A percentile compares a stretch with the other conserved stretches of the same genome.
These are phyloP conservation scores for Ustilago trichophora DNA, from an alignment of 1,284 basidiomycete genomes.

Conservation along the genomic window DNA sequence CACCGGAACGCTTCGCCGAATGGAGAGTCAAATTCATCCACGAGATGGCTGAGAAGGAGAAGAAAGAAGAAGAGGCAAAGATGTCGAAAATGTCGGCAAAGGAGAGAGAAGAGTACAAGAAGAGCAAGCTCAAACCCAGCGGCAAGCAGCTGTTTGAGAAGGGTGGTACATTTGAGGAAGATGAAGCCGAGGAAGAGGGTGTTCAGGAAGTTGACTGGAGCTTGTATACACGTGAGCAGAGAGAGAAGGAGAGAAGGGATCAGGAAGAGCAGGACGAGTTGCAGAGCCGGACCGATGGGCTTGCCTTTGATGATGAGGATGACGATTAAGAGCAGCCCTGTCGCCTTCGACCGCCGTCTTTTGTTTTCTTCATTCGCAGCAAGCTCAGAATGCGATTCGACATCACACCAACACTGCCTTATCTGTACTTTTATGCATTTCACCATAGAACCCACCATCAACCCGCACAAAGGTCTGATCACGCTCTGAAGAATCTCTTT, in stretches of 20 bases:
- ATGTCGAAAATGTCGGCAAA: slow-evolving; percentile 77
- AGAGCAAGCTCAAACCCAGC: slow-evolving; percentile 73
- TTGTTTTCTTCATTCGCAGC: too few species aligned
- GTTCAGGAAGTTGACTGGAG: slow-evolving; percentile 60
- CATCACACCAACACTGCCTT: too few species aligned
- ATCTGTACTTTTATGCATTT: slow-evolving; percentile 39
- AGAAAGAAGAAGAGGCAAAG: slow-evolving; percentile 81
- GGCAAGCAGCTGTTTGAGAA: slow-evolving; percentile 69
- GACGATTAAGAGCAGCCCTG: slow-evolving; percentile 23
- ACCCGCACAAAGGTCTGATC: too few species aligned
- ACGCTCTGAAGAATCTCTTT: too few species aligned
- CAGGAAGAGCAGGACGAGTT: slow-evolving; percentile 45
- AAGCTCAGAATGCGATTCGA: too few species aligned
- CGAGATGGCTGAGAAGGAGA: slow-evolving; percentile 69
- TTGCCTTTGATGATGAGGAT: slow-evolving; percentile 48
- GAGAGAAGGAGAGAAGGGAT: slow-evolving; percentile 56
- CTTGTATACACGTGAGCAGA: slow-evolving; percentile 56
- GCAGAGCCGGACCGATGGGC: slow-evolving; percentile 21
- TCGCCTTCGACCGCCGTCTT: too few species aligned
- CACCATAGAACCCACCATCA: background rate
- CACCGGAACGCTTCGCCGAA: slow-evolving; percentile 77
- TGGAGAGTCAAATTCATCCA: slow-evolving; percentile 81
- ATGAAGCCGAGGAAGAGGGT: slow-evolving; percentile 47
- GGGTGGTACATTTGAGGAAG: slow-evolving; percentile 48
- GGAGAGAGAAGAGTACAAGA: slow-evolving; percentile 88